These are phyloP conservation scores for Incumbomyces lentus DNA, from an alignment of 2,329 filamentous ascomycete genomes.

Conservation along the genomic window DNA sequence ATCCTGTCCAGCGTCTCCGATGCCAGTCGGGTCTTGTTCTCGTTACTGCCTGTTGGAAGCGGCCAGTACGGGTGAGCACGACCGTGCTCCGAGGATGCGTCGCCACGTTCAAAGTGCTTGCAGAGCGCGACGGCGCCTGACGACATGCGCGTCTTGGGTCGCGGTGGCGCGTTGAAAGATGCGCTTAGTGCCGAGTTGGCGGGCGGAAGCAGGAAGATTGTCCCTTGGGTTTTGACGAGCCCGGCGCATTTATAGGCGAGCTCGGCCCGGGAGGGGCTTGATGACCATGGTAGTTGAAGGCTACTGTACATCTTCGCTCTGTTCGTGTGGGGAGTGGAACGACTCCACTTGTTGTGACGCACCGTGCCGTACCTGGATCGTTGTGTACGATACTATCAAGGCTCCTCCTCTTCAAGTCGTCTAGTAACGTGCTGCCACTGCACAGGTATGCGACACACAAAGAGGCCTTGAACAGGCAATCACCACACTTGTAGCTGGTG, in stretches of 20 bases:
- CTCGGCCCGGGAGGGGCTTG: conserved; percentile 11
- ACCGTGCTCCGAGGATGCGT: conserved; percentile 11
- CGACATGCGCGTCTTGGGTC: conserved; percentile 18
- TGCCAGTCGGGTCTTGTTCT: conserved; percentile 18
- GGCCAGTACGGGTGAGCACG: conserved; percentile 19
- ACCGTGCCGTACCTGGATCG: too few species aligned
- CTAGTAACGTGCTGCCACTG: too few species aligned
- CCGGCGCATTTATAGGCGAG: conserved; percentile 13
- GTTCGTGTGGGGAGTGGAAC: too few species aligned
- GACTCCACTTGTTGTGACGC: too few species aligned
- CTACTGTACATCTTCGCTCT: conserved; percentile 13
- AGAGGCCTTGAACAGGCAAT: too few species aligned
- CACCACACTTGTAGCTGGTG: too few species aligned
- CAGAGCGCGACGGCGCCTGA: conserved; percentile 20
- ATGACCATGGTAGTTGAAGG: conserved; percentile 16
- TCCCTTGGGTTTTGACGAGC: conserved; percentile 18
- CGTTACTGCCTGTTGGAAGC: conserved; percentile 17
- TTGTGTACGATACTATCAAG: too few species aligned
- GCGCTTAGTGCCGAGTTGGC: conserved; percentile 9
- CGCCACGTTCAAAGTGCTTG: conserved; percentile 20
- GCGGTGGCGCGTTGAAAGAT: conserved; percentile 17
- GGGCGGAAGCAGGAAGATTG: conserved; percentile 21
- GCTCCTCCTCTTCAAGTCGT: too few species aligned
- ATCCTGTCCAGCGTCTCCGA: conserved; percentile 15
- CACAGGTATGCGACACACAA: too few species aligned